Evolutionary conservation across 2,329 filamentous ascomycete species (phyloP).

Genomic region (Coniella vitis): DNA sequence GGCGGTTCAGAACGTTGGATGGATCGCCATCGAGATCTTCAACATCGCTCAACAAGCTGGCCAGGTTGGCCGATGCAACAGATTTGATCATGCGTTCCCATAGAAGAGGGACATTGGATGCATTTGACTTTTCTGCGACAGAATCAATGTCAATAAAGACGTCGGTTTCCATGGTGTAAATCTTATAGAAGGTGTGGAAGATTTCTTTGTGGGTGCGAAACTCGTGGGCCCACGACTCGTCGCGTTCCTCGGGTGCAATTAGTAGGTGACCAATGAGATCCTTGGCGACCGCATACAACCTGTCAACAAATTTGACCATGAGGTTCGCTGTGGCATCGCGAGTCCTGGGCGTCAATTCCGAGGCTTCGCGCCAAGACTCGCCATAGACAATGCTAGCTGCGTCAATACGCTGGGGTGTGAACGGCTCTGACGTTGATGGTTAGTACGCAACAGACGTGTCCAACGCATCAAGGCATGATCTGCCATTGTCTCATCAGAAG

Average conservation of each 20-base stretch:
- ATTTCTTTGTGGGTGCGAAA: conserved; percentile 8
- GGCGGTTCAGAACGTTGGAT: conserved; percentile 16
- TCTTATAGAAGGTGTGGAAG: conserved; percentile 5
- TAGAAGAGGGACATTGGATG: not conserved
- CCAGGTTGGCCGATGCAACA: conserved; percentile 28
- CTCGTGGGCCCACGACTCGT: conserved; percentile 10
- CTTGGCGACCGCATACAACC: conserved; percentile 2
- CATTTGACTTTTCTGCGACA: conserved; percentile 6
- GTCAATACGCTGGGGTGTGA: conserved; percentile 8
- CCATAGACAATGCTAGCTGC: conserved; percentile 6
- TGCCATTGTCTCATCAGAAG: not conserved
- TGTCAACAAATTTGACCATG: conserved; percentile 16
- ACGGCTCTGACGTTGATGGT: conserved; percentile 1
- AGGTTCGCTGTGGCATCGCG: conserved; percentile 10
- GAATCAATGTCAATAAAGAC: conserved; percentile 10
- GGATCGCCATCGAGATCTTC: conserved; percentile 17
- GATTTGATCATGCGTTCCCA: conserved; percentile 11
- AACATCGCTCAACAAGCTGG: conserved; percentile 25
- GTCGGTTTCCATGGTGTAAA: conserved; percentile 4
- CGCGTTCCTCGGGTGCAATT: conserved; percentile 4
- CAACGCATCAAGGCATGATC: not conserved
- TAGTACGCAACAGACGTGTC: too few species aligned
- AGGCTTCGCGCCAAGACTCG: not conserved
- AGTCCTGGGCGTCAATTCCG: conserved; percentile 7
- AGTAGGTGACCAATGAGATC: conserved; percentile 8